Conservation (phyloP, 1,284 basidiomycete species). For the Microbotryum violaceum region DNA sequence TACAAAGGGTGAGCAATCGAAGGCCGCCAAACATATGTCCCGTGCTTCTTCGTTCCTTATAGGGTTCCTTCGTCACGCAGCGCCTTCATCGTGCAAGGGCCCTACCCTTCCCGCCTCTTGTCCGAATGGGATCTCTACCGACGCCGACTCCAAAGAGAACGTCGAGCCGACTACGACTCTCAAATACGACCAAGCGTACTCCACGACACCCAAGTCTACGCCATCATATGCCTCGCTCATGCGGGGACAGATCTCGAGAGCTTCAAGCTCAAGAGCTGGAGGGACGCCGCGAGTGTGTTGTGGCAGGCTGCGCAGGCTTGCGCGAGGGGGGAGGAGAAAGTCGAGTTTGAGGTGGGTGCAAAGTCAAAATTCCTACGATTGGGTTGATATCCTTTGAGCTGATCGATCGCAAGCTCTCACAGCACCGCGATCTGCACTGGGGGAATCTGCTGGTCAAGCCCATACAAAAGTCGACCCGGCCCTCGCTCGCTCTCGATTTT, state of each 20-base stretch:
- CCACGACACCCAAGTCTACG: constrained; percentile 66
- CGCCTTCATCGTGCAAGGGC: constrained; percentile 74
- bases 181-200: constrained; percentile 77
- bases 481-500: neutral
- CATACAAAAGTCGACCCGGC: constrained; percentile 32
- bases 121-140: constrained; percentile 75
- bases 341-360: constrained; percentile 72
- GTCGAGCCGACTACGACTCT: constrained; percentile 51
- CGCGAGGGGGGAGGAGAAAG: constrained; percentile 65
- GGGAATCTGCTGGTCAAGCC: constrained; percentile 86
- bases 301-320: constrained; percentile 79
- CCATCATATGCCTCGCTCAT: constrained; percentile 78
- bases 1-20: constrained; percentile 53
- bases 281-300: constrained; percentile 76
- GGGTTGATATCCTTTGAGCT: neutral
- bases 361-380: neutral
- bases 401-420: constrained; percentile 6
- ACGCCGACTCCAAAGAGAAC: constrained; percentile 38
- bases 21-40: neutral
- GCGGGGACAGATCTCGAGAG: constrained; percentile 83
- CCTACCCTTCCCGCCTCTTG: constrained; percentile 69
- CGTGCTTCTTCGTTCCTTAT: too few species aligned
- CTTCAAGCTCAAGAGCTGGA: constrained; percentile 58
- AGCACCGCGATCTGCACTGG: constrained; percentile 97
- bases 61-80: constrained; percentile 32